Conservation (phyloP, 2,329 filamentous ascomycete species). For the Exophiala oligosperma region DNA sequence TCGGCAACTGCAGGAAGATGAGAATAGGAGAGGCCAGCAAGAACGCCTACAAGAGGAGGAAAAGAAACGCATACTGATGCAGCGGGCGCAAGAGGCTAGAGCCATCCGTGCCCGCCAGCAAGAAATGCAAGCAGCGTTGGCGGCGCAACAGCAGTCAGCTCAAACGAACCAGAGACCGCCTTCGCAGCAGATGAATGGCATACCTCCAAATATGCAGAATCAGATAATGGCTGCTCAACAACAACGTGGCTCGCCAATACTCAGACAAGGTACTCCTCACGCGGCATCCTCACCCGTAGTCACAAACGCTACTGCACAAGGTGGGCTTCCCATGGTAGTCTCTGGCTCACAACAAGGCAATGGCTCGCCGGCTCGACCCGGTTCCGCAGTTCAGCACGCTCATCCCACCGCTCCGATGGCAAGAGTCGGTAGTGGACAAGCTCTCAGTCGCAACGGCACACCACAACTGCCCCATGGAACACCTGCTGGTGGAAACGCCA, state of each 20-base stretch:
- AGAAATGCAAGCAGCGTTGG: conserved; percentile 41
- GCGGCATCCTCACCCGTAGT: conserved; percentile 46
- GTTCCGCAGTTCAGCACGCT: conserved; percentile 48
- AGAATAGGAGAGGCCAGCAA: conserved; percentile 48
- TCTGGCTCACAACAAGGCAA: conserved; percentile 46
- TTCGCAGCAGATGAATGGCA: conserved; percentile 54
- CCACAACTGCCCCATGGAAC: conserved; percentile 50
- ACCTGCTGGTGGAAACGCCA: conserved; percentile 47
- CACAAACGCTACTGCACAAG: conserved; percentile 38
- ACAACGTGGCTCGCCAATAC: conserved; percentile 48
- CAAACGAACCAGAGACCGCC: conserved; percentile 42
- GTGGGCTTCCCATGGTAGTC: conserved; percentile 43
- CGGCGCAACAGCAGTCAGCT: conserved; percentile 37
- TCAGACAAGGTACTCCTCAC: conserved; percentile 49
- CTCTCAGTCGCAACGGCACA: conserved; percentile 47
- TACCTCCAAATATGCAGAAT: conserved; percentile 43
- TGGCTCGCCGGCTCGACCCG: conserved; percentile 47
- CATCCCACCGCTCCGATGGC: conserved; percentile 49
- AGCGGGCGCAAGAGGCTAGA: conserved; percentile 33
- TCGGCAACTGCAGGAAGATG: conserved; percentile 50
- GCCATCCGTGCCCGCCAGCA: conserved; percentile 35
- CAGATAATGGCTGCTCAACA: conserved; percentile 40
- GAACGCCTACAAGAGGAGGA: conserved; percentile 51
- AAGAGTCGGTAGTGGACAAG: conserved; percentile 46
- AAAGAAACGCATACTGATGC: conserved; percentile 44